These are phyloP conservation scores for Penicillium fimorum DNA, from an alignment of 495 filamentous ascomycete genomes.

Conservation along the genomic window DNA sequence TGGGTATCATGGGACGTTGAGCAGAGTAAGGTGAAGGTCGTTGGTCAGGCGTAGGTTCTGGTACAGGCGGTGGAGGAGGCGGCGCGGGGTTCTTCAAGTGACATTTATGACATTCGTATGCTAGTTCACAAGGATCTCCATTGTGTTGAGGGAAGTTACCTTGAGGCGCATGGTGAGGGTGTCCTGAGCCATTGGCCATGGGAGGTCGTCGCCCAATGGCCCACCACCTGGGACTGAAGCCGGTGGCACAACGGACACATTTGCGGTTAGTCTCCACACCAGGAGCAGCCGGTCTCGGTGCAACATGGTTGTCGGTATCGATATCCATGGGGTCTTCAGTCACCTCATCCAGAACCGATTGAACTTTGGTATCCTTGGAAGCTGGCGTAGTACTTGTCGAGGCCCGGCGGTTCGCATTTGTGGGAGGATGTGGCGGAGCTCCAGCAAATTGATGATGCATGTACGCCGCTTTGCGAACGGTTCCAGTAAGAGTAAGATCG, in stretches of 20 bases:
- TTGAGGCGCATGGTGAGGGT: conserved; percentile 26
- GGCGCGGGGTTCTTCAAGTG: conserved; percentile 42
- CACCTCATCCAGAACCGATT: conserved; percentile 28
- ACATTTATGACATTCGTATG: conserved; percentile 54
- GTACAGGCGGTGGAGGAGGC: conserved; percentile 17
- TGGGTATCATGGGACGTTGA: conserved; percentile 36
- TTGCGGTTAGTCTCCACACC: conserved; percentile 28
- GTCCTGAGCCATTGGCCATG: conserved; percentile 34
- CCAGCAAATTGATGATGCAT: conserved; percentile 55
- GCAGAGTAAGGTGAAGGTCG: conserved; percentile 36
- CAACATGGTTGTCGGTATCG: conserved; percentile 33
- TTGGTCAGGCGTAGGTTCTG: conserved; percentile 38
- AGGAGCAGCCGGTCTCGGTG: conserved; percentile 12
- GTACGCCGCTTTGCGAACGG: conserved; percentile 80
- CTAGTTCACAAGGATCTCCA: conserved; percentile 27
- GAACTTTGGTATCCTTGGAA: conserved; percentile 33
- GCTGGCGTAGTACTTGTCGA: conserved; percentile 34
- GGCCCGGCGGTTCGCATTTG: conserved; percentile 35
- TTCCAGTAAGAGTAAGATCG: conserved; percentile 83
- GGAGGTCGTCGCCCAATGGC: conserved; percentile 30
- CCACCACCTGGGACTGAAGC: conserved; percentile 48
- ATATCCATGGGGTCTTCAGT: conserved; percentile 37
- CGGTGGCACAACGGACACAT: conserved; percentile 41
- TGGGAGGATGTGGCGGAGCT: conserved; percentile 28
- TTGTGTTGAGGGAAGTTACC: conserved; percentile 30